Conservation (phyloP, 2,329 filamentous ascomycete species). For the Bisporella sp. region DNA sequence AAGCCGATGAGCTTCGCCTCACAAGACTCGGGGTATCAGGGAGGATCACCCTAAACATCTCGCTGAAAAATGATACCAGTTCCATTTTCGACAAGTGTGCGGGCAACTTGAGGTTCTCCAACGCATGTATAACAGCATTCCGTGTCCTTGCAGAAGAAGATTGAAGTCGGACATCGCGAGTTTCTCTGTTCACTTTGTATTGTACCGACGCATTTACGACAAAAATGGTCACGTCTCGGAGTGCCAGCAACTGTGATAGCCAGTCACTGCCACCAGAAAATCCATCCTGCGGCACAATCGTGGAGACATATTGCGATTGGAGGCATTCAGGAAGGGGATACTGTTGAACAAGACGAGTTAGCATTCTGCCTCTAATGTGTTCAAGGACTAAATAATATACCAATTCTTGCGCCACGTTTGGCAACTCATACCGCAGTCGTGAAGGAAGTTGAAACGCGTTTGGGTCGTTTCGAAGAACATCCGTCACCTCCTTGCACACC, state of each 20-base stretch:
- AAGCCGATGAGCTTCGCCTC: slow-evolving; percentile 18
- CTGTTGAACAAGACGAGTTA: slow-evolving; percentile 13
- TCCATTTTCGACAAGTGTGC: slow-evolving; percentile 29
- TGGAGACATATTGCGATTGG: slow-evolving; percentile 28
- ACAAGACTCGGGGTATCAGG: slow-evolving; percentile 30
- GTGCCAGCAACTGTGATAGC: slow-evolving; percentile 32
- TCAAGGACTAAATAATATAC: slow-evolving; percentile 18
- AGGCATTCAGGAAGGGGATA: slow-evolving; percentile 33
- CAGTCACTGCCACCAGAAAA: slow-evolving; percentile 25
- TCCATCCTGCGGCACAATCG: slow-evolving; percentile 26
- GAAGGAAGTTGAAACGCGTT: slow-evolving; percentile 28
- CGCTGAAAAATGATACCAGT: slow-evolving; percentile 29
- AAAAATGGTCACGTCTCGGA: slow-evolving; percentile 33
- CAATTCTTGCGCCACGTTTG: slow-evolving; percentile 31
- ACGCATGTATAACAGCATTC: slow-evolving; percentile 30
- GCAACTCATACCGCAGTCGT: slow-evolving; percentile 28
- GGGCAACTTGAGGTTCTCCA: slow-evolving; percentile 31
- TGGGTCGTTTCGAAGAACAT: slow-evolving; percentile 29
- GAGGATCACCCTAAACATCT: slow-evolving; percentile 31
- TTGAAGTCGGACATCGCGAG: slow-evolving; percentile 28
- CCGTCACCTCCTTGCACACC: slow-evolving; percentile 31
- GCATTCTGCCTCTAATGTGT: background rate
- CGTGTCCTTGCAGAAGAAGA: slow-evolving; percentile 28
- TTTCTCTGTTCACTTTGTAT: slow-evolving; percentile 30
- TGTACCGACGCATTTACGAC: slow-evolving; percentile 34